Evolutionary conservation across 2,329 filamentous ascomycete genomes (phyloP), one percentile per base, ranked within the genome.

Genomic region (Daldinia eschscholtzii): DNA sequence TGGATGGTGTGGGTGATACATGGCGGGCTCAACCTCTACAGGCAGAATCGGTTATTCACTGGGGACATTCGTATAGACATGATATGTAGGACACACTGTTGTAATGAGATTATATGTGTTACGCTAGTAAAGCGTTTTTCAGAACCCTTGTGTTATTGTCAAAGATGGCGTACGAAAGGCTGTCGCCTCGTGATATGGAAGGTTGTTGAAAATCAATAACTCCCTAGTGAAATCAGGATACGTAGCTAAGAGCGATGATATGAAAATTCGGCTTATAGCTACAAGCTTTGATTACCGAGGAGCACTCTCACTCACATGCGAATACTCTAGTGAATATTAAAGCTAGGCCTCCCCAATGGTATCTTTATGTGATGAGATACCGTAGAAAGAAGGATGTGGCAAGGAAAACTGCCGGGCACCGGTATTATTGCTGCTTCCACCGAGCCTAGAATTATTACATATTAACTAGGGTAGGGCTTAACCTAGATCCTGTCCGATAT

Each of bases 401-500:
- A 3, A 48, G 15, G 44, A 7, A 9, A 48, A 48, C 23, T 26
- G 23, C 44, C 26, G 15, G 12, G 13, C 23, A 48, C 23, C 5
- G 13, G 12, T 15, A 28, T 7, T 48, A 13, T 28, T 28, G 23
- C 9, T 12, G 3, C 46, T 10, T 15, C 46, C 26, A 12, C 26
- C 46, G 26, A 52, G 15, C 28, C 13, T 6, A 23, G 7, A 15
- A 26, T 23, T 55, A 56, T 33, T 53, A 55, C n/a, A 53, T 30
- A 39, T 46, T 67, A 30, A 2, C 20, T 23, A 23, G 20, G 48
- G 33, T 30, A 20, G n/a, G 28, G n/a, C 58, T 82, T 80, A 23
- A 23, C 20, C 20, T 23, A 96, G 74, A 97, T 82, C 76, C 91
- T 89, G 77, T 91, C 87, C 1, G 90, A 93, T 77, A 98, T 90